Percentiles rank a stretch among this genome's conserved stretches.
phyloP scores from a whole-genome alignment of 2,329 filamentous ascomycete genomes.

The Stagonosporopsis cucurbitacearum region DNA sequence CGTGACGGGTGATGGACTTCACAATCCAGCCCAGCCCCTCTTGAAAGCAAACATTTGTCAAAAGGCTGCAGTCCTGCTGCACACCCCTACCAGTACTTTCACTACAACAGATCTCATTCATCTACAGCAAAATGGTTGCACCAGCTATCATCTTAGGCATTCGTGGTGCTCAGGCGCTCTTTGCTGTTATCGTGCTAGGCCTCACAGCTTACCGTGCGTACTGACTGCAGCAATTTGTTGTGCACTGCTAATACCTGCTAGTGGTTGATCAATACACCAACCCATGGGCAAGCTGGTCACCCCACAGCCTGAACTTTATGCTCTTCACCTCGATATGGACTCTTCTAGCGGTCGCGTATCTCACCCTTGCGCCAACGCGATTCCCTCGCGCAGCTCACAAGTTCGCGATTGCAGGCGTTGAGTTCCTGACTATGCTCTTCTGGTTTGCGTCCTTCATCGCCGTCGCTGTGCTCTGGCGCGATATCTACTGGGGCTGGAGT shows the following conservation, averaged over 20 bases:
- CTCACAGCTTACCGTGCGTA: constrained; percentile 74
- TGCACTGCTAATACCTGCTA: constrained; percentile 2
- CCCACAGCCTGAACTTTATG: constrained; percentile 73
- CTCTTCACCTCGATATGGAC: constrained; percentile 83
- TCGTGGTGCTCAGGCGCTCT: constrained; percentile 70
- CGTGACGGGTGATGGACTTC: constrained; percentile 4
- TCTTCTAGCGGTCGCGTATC: constrained; percentile 70
- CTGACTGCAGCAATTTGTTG: not conserved
- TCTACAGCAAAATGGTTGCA: constrained; percentile 28
- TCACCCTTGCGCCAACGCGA: constrained; percentile 72
- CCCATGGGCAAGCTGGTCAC: constrained; percentile 58
- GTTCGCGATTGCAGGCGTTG: constrained; percentile 70
- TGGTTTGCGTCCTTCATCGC: constrained; percentile 91
- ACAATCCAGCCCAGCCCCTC: constrained; percentile 5
- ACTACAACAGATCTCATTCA: not conserved
- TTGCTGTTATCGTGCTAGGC: constrained; percentile 78
- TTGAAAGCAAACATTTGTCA: constrained; percentile 5
- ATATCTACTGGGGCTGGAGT: constrained; percentile 54
- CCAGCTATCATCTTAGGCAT: constrained; percentile 62
- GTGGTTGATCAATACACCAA: constrained; percentile 59
- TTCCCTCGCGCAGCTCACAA: constrained; percentile 67
- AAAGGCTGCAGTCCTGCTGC: constrained; percentile 1
- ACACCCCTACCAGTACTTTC: not conserved
- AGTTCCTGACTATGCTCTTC: constrained; percentile 80
- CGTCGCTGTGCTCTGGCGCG: constrained; percentile 69